Evolutionary conservation across 306 rosid species (phyloP), one percentile per base, ranked within the genome.

Genomic region (Begonia peltatifolia): DNA sequence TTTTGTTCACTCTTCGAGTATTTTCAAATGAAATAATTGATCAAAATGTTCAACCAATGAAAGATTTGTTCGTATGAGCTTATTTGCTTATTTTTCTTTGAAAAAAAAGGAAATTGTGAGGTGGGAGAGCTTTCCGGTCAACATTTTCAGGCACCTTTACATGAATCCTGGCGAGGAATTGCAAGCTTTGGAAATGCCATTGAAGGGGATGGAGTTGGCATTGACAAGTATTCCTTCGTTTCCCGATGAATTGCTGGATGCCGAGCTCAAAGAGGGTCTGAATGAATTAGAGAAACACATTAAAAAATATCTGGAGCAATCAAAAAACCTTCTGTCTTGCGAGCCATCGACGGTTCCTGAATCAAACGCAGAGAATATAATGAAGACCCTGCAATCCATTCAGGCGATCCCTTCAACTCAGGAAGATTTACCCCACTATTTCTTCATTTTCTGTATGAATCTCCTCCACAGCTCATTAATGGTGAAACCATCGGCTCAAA

Each of bases 141-240:
- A 57, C 15, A 12, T 65, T 47, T 55, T 70, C 4, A 47, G 50
- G 62, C 46, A 50, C 3, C 10, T 52, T 10, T 42, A 50, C 16
- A 46, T 12, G 35, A 76, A 60, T 41, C 62, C 46, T 9, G 71
- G 63, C 52, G 56, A 64, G 22, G 71, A 14, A 55, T 66, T 73
- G 66, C 56, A 71, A 57, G 81, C 66, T 14, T 14, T 75, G 46
- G 79, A 77, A 50, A 52, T 38, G 6, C 63, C 61, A 46, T 56
- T 79, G 0, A 73, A 62, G 64, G 93, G 93, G 14, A 77, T 82
- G 80, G 80, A 86, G 49, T 52, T 77, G 57, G 88, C 84, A 54
- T 58, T 86, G 16, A 58, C 38, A 7, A 56, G 38, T 41, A 68
- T 18, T 14, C 57, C 76, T 42, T 59, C 81, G 23, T 77, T 72